Conservation (phyloP, 108 stramenopile genomes). For the Stephanodiscus minutulus region DNA sequence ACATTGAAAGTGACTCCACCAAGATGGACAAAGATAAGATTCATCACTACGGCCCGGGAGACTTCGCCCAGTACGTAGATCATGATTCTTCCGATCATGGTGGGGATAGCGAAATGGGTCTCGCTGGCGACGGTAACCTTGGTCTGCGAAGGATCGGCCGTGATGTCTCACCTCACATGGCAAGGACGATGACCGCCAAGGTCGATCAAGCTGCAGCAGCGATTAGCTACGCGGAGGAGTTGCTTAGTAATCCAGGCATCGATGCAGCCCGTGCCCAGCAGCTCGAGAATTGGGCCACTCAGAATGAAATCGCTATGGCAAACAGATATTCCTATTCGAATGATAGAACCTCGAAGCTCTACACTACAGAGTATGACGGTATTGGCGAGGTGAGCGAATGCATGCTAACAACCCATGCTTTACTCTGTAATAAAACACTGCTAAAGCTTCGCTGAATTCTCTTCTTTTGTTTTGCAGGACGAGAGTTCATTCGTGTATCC, state of each 20-base stretch:
- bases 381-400: constrained; percentile 17
- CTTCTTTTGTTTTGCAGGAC: constrained; percentile 9
- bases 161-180: constrained; percentile 44
- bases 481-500: constrained; percentile 11
- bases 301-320: constrained; percentile 64
- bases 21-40: constrained; percentile 59
- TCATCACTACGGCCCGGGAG: constrained; percentile 56
- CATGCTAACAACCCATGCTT: background rate
- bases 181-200: constrained; percentile 31
- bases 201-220: constrained; percentile 12
- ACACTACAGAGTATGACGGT: constrained; percentile 4
- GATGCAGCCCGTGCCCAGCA: constrained; percentile 75
- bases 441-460: background rate
- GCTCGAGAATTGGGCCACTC: constrained; percentile 84
- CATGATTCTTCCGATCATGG: constrained; percentile 61
- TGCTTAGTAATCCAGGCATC: constrained; percentile 52
- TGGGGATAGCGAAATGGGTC: constrained; percentile 80
- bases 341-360: background rate
- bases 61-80: constrained; percentile 59
- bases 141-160: constrained; percentile 53
- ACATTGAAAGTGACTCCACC: constrained; percentile 48
- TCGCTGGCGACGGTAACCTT: constrained; percentile 74
- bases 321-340: constrained; percentile 34
- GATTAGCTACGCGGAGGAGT: constrained; percentile 72
- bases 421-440: background rate